phyloP scores from a whole-genome alignment of 352 stramenopile species.

The Phytophthora pistaciae region DNA sequence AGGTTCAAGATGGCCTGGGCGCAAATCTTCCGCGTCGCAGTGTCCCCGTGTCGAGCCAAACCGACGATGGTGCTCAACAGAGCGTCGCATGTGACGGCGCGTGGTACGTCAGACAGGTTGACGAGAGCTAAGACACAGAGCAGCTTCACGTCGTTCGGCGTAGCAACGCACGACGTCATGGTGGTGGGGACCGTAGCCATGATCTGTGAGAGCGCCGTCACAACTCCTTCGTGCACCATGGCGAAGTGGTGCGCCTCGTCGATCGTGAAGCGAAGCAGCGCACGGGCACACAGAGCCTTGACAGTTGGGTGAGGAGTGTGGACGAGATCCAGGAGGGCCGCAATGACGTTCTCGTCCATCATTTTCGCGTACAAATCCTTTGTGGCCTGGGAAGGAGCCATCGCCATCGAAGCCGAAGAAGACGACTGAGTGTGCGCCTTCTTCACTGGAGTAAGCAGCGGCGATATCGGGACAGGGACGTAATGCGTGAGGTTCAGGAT shows the following conservation, averaged over 20 bases:
- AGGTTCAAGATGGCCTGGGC: slow-evolving; percentile 79
- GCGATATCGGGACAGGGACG: slow-evolving; percentile 15
- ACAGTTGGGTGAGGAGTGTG: slow-evolving; percentile 70
- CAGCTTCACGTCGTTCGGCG: slow-evolving; percentile 62
- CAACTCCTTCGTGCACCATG: slow-evolving; percentile 82
- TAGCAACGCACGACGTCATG: slow-evolving; percentile 25
- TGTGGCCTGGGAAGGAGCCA: slow-evolving; percentile 37
- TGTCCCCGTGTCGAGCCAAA: slow-evolving; percentile 46
- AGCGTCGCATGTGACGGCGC: slow-evolving; percentile 79
- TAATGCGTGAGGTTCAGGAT: slow-evolving; percentile 77
- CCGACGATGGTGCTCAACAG: slow-evolving; percentile 61
- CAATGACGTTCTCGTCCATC: slow-evolving; percentile 77
- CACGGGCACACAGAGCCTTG: slow-evolving; percentile 75
- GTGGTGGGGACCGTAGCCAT: slow-evolving; percentile 54
- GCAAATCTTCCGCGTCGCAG: slow-evolving; percentile 41
- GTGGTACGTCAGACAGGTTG: slow-evolving; percentile 72
- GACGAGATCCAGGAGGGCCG: slow-evolving; percentile 67
- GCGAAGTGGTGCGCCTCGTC: slow-evolving; percentile 82
- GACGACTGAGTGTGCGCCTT: slow-evolving; percentile 24
- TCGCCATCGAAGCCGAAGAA: slow-evolving; percentile 19
- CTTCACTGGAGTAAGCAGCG: slow-evolving; percentile 31
- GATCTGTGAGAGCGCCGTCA: slow-evolving; percentile 71
- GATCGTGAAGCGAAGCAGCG: slow-evolving; percentile 76
- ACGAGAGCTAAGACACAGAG: slow-evolving; percentile 76
- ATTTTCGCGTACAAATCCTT: slow-evolving; percentile 73